Base-by-base conservation (phyloP, 768 basidiomycete genomes). In the Kwoniella shandongensis region DNA sequence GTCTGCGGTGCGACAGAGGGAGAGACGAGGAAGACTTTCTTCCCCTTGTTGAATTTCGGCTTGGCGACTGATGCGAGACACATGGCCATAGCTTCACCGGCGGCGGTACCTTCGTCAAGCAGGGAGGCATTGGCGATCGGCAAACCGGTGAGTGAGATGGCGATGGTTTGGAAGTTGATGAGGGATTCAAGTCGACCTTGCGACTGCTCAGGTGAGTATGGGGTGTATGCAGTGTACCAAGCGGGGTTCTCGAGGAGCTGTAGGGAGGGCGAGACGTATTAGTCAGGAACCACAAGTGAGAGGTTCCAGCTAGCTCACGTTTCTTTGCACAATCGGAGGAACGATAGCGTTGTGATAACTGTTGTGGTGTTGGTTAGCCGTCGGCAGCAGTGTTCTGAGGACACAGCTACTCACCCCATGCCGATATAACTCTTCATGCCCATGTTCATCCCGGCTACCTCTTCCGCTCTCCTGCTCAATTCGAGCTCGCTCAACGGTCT, bases 161-260 rank as follows among this genome's bases (percentile, higher is more conserved):
- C 84, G 88, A 99, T 92, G 0, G 92, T 90, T 79, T 99, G 94
- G 73, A 85, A 99, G 77, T 99, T 98, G 72, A 98, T 84, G 36
- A 99, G 83, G 4, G 91, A 96, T 74, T 99, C 94, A 45, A 99
- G 83, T 49, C 94, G 94, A 38, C 93, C 94, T 84, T 99, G 94
- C n/a, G 94, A 86, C 76, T 98, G 88, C 81, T 99, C 94, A 1
- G 94, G 92, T 70, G 96, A 91, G 78, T 93, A 93, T 1, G 91
- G 91, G 0, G 92, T 93, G 76, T 94, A 93, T 15, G 88, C 90
- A 5, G 93, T 97, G 77, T 97, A 98, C 94, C 94, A 99, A 3
- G 88, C 90, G 25, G 92, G 94, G 72, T 94, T 98, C 78, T 99
- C 93, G 55, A 79, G 66, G 41, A 78, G 54, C 74, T 77, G 50